phyloP scores from a whole-genome alignment of 495 filamentous ascomycete species.

The Hypoxylon trugodes region DNA sequence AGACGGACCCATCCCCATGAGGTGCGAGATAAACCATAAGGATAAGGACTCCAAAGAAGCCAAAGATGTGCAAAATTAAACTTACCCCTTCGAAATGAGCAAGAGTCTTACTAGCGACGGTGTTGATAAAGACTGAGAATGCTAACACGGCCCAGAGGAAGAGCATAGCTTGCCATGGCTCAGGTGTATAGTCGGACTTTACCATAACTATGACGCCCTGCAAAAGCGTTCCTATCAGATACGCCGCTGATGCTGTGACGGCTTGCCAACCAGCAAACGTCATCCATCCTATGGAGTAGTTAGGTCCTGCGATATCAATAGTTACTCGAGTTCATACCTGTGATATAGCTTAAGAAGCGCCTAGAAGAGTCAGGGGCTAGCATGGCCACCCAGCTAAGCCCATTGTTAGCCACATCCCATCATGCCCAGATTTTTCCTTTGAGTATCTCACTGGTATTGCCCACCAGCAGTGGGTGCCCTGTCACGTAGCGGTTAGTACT shows the following conservation, averaged over 20 bases:
- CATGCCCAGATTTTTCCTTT: neutral
- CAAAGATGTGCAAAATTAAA: conserved; percentile 67
- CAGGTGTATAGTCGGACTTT: conserved; percentile 45
- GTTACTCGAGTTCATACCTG: neutral
- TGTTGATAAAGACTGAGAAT: conserved; percentile 55
- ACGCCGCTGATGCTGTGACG: conserved; percentile 48
- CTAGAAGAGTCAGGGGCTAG: neutral
- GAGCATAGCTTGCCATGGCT: conserved; percentile 55
- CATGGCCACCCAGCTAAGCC: conserved; percentile 8
- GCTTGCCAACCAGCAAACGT: conserved; percentile 58
- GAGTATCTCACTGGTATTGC: conserved; percentile 7
- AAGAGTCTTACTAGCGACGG: conserved; percentile 49
- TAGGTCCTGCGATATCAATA: neutral
- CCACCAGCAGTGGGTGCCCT: conserved; percentile 12
- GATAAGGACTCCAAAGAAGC: conserved; percentile 69
- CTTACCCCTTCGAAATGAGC: conserved; percentile 66
- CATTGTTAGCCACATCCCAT: neutral
- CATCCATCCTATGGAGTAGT: conserved; percentile 44
- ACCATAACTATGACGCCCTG: conserved; percentile 45
- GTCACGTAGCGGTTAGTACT: neutral
- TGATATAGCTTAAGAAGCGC: conserved; percentile 2
- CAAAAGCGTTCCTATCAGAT: neutral
- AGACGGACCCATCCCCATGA: conserved; percentile 54
- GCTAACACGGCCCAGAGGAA: conserved; percentile 52
- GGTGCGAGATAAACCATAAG: conserved; percentile 63